These are phyloP conservation scores for Leccinum holopus DNA, from an alignment of 1,284 basidiomycete species.

Conservation along the genomic window DNA sequence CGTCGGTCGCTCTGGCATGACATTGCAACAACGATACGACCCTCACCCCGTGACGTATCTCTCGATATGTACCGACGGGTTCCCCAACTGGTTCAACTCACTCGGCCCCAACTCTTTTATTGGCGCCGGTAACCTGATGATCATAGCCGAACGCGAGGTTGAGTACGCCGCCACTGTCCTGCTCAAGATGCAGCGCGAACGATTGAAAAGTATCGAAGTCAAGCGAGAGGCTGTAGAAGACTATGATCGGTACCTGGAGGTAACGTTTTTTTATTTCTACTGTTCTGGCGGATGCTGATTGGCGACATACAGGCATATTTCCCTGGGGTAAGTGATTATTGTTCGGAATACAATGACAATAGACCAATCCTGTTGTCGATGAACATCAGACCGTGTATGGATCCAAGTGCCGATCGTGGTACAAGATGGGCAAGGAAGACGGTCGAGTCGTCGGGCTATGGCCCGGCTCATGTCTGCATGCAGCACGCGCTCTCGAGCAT, in stretches of 20 bases:
- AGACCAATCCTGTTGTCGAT: too few relatives aligned
- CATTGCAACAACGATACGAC: slow-evolving; percentile 48
- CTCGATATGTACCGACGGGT: slow-evolving; percentile 53
- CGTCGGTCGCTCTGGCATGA: slow-evolving; percentile 48
- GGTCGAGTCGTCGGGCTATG: slow-evolving; percentile 60
- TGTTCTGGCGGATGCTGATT: too few relatives aligned
- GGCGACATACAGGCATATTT: too few relatives aligned
- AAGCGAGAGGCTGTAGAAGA: slow-evolving; percentile 29
- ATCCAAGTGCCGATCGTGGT: slow-evolving; percentile 66
- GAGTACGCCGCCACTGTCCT: too few relatives aligned
- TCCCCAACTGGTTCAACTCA: slow-evolving; percentile 60
- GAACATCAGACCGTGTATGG: slow-evolving; percentile 61
- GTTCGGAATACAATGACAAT: too few relatives aligned
- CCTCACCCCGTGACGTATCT: slow-evolving; percentile 59
- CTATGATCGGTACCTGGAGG: too few relatives aligned
- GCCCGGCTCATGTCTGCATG: slow-evolving; percentile 60
- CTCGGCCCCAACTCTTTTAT: slow-evolving; percentile 53
- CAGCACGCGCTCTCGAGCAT: slow-evolving; percentile 45
- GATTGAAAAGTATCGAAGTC: slow-evolving; percentile 18
- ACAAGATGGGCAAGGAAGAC: slow-evolving; percentile 59
- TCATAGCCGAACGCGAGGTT: too few relatives aligned
- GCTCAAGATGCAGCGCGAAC: too few relatives aligned
- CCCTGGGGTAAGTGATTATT: slow-evolving; percentile 39
- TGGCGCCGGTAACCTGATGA: too few relatives aligned
- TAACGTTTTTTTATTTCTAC: too few relatives aligned